Conservation (phyloP, 345 rosid species). For the Gossypium bickii region DNA sequence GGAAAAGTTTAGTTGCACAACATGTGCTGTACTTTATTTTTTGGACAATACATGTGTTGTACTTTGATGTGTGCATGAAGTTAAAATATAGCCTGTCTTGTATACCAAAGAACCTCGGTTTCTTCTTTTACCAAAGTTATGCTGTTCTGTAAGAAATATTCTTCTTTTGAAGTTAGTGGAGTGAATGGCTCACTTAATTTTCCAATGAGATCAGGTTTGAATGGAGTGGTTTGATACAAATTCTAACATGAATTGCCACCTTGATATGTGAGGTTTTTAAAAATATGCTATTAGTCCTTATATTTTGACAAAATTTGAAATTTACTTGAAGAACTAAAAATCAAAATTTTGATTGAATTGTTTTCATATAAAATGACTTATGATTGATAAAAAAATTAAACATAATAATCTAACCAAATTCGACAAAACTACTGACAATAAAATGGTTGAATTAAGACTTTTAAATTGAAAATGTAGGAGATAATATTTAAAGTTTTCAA, state of each 20-base stretch:
- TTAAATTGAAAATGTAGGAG: too few species aligned
- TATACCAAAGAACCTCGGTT: not conserved
- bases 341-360: too few species aligned
- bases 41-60: constrained; percentile 4
- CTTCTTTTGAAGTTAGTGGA: not conserved
- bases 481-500: too few species aligned
- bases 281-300: too few species aligned
- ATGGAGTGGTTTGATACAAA: not conserved
- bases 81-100: not conserved
- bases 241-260: not conserved
- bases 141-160: not conserved
- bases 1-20: not conserved
- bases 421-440: too few species aligned
- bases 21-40: too few species aligned
- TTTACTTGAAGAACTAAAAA: too few species aligned
- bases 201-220: not conserved
- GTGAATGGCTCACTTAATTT: not conserved
- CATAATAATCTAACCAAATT: too few species aligned
- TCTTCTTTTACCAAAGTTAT: not conserved
- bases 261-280: not conserved
- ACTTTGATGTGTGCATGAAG: not conserved
- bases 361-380: too few species aligned
- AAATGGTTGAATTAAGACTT: too few species aligned
- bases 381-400: too few species aligned
- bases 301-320: too few species aligned